phyloP scores from a whole-genome alignment of 192 early-diverging fungal genomes.

The Gigaspora rosea region DNA sequence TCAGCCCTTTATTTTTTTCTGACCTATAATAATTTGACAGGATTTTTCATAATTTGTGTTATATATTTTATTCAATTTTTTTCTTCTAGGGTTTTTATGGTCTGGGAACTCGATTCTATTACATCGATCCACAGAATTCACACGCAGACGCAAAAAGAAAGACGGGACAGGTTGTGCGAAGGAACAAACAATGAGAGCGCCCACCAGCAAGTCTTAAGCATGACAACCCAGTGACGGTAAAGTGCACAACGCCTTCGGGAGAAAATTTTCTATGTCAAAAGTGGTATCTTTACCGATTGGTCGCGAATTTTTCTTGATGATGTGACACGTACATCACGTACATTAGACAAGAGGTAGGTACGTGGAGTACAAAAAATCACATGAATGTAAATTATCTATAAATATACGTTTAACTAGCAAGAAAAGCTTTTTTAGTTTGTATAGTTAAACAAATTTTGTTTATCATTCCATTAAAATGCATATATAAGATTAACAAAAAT shows the following conservation, averaged over 20 bases:
- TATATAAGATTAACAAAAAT: too few species aligned
- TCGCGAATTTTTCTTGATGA: conserved; percentile 12
- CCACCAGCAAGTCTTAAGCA: conserved; percentile 23
- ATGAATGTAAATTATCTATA: too few species aligned
- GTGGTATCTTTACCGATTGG: conserved; percentile 10
- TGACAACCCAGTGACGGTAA: conserved; percentile 25
- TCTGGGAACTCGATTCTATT: conserved; percentile 14
- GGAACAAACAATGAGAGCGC: conserved; percentile 24
- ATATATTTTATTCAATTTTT: conserved; percentile 13
- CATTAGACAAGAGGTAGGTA: too few species aligned
- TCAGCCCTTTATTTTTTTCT: conserved; percentile 28
- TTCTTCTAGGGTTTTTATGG: neutral
- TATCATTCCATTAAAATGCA: too few species aligned
- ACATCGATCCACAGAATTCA: conserved; percentile 25
- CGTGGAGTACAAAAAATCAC: too few species aligned
- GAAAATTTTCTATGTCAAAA: conserved; percentile 3
- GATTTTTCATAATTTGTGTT: conserved; percentile 3
- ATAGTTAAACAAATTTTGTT: too few species aligned
- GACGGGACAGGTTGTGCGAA: conserved; percentile 13
- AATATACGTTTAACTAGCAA: too few species aligned
- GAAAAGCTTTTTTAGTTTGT: too few species aligned
- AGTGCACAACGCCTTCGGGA: conserved; percentile 7
- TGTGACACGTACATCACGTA: conserved; percentile 11
- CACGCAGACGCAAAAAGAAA: conserved; percentile 27
- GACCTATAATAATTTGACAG: conserved; percentile 25